Evolutionary conservation across 2,329 filamentous ascomycete species (phyloP).

Genomic region (Arthroderma uncinatum): DNA sequence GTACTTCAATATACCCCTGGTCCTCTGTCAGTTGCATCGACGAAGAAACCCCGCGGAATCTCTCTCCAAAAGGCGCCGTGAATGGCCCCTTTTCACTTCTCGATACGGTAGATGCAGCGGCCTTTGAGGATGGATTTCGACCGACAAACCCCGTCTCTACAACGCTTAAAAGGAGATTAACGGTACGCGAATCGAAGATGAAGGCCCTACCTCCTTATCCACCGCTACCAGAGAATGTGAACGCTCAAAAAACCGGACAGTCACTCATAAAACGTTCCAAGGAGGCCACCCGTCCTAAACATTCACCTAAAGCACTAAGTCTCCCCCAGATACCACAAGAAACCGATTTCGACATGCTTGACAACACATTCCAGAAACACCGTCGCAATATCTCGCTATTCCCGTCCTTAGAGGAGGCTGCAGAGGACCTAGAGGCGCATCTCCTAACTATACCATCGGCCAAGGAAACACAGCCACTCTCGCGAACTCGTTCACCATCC

Average conservation of each 20-base stretch:
- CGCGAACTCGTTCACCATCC: not conserved
- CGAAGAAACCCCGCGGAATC: not conserved
- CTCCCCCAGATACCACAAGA: constrained; percentile 16
- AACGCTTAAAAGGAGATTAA: constrained; percentile 17
- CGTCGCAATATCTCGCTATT: not conserved
- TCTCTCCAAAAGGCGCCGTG: constrained; percentile 1
- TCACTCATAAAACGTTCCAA: constrained; percentile 8
- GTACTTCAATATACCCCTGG: not conserved
- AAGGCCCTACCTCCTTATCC: constrained; percentile 31
- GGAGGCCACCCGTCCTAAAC: not conserved
- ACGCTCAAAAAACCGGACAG: not conserved
- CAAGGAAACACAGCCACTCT: not conserved
- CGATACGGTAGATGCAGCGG: constrained; percentile 18
- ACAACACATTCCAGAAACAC: constrained; percentile 19
- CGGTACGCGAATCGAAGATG: constrained; percentile 24
- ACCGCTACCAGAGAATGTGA: constrained; percentile 10
- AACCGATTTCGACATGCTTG: constrained; percentile 19
- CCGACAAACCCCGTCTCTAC: not conserved
- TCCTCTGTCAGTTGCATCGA: not conserved
- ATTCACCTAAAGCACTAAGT: constrained; percentile 7
- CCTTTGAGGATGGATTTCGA: constrained; percentile 25
- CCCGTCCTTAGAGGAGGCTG: constrained; percentile 21
- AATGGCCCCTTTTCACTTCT: constrained; percentile 16
- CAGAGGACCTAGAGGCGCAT: constrained; percentile 28
- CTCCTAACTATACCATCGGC: constrained; percentile 19